Evolutionary conservation across 2,329 filamentous ascomycete genomes (phyloP).

Genomic region (Calonectria fujianensis): DNA sequence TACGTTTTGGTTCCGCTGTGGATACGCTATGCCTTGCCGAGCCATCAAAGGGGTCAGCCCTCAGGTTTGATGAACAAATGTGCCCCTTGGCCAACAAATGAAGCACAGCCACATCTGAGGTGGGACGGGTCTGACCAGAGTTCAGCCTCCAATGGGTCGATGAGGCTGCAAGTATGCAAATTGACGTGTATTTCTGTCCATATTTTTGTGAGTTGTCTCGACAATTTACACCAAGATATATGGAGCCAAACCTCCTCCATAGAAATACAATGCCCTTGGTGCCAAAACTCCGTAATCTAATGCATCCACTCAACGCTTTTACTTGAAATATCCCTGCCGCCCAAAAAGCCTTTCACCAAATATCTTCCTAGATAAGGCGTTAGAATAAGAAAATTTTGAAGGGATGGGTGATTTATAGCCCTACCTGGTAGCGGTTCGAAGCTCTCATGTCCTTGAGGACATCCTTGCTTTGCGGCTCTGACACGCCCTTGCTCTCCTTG

Average conservation of each 20-base stretch:
- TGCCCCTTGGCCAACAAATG: background rate
- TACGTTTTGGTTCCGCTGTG: background rate
- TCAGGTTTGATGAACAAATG: background rate
- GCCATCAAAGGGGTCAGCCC: background rate
- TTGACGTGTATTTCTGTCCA: background rate
- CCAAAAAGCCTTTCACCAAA: constrained; percentile 72
- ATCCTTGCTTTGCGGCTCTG: constrained; percentile 92
- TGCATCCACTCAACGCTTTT: background rate
- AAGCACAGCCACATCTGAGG: background rate
- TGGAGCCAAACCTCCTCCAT: background rate
- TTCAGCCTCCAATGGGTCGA: background rate
- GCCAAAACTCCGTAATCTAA: background rate
- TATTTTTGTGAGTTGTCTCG: background rate
- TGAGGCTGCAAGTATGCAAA: background rate
- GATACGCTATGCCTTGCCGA: background rate
- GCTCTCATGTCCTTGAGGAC: constrained; percentile 97
- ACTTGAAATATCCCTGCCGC: background rate
- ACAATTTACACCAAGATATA: background rate
- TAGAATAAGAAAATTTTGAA: constrained; percentile 34
- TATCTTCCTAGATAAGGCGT: constrained; percentile 74
- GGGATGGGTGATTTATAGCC: constrained; percentile 48
- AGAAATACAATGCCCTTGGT: background rate
- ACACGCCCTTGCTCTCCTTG: constrained; percentile 85
- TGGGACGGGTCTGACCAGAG: background rate
- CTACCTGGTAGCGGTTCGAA: constrained; percentile 95